A percentile compares a stretch with the other conserved stretches of the same genome.
Conservation (phyloP, 305 asterid genomes). For the Rubia tinctorum region DNA sequence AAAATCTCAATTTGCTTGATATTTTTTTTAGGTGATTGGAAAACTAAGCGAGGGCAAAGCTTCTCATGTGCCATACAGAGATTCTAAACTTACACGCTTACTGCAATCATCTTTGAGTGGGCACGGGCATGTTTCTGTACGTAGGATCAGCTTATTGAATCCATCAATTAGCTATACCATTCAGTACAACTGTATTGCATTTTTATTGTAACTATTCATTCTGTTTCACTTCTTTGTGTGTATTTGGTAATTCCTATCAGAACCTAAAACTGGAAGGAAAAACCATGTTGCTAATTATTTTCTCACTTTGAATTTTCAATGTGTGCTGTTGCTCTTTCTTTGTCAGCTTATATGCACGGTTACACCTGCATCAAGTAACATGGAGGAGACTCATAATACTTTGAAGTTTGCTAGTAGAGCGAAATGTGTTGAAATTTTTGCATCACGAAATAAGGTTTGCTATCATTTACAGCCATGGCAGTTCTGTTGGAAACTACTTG, state of each 20-base stretch:
- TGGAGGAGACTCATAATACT: constrained; percentile 98
- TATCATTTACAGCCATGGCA: constrained; percentile 8
- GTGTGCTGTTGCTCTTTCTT: constrained; percentile 18
- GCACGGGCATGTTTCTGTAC: constrained; percentile 96
- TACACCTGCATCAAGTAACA: constrained; percentile 97
- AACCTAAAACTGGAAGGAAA: neutral
- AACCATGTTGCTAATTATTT: neutral
- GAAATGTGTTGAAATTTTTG: constrained; percentile 87
- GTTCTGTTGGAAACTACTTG: neutral
- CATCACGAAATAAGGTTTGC: constrained; percentile 89
- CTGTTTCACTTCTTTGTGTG: neutral
- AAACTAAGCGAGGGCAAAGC: constrained; percentile 99
- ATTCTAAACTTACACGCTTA: constrained; percentile 96
- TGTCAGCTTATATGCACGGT: constrained; percentile 92
- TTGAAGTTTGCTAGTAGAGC: constrained; percentile 99
- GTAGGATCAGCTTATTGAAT: constrained; percentile 25
- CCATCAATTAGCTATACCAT: neutral
- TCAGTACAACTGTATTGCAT: constrained; percentile 1
- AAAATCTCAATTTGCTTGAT: constrained; percentile 20
- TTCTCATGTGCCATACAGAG: constrained; percentile 94
- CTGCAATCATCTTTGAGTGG: constrained; percentile 95
- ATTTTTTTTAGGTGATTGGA: constrained; percentile 74
- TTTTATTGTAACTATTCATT: constrained; percentile 9
- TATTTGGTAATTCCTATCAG: neutral
- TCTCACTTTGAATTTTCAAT: constrained; percentile 13